A percentile compares a stretch with the other conserved stretches of the same genome.
Evolutionary conservation across 768 basidiomycete genomes (phyloP).

Genomic region (Clavaria fumosa): DNA sequence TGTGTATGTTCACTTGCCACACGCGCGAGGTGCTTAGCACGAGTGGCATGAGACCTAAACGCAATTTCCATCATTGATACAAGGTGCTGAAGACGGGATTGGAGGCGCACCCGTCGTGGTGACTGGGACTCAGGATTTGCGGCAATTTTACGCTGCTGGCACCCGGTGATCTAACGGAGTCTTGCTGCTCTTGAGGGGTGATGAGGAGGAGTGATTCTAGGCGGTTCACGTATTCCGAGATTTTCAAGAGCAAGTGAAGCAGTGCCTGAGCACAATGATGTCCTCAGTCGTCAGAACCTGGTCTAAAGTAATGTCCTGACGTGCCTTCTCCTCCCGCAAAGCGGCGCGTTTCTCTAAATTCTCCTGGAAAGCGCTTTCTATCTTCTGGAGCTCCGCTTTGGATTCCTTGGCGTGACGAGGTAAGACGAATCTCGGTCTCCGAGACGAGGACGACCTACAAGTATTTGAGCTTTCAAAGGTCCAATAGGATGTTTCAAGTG

Average conservation of each 20-base stretch:
- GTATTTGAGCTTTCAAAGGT: constrained; percentile 46
- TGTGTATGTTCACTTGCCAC: constrained; percentile 89
- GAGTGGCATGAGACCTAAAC: constrained; percentile 40
- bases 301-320: constrained; percentile 6
- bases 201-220: constrained; percentile 78
- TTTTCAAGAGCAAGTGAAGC: constrained; percentile 75
- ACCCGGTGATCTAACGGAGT: constrained; percentile 21
- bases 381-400: constrained; percentile 40
- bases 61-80: constrained; percentile 3
- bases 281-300: constrained; percentile 2
- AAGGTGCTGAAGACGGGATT: not conserved
- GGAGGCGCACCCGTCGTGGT: constrained; percentile 21
- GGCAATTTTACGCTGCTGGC: constrained; percentile 21
- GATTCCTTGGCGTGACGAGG: constrained; percentile 31
- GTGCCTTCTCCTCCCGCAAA: constrained; percentile 77
- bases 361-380: constrained; percentile 62
- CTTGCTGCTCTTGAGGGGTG: constrained; percentile 35
- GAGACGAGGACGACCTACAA: constrained; percentile 30
- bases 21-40: constrained; percentile 67
- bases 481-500: constrained; percentile 53
- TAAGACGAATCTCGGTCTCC: not conserved
- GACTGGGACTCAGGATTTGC: constrained; percentile 17
- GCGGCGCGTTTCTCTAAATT: constrained; percentile 61
- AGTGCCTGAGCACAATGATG: constrained; percentile 39
- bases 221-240: constrained; percentile 82